Evolutionary conservation across 2,329 filamentous ascomycete species (phyloP).

Genomic region (Graphium sp.): DNA sequence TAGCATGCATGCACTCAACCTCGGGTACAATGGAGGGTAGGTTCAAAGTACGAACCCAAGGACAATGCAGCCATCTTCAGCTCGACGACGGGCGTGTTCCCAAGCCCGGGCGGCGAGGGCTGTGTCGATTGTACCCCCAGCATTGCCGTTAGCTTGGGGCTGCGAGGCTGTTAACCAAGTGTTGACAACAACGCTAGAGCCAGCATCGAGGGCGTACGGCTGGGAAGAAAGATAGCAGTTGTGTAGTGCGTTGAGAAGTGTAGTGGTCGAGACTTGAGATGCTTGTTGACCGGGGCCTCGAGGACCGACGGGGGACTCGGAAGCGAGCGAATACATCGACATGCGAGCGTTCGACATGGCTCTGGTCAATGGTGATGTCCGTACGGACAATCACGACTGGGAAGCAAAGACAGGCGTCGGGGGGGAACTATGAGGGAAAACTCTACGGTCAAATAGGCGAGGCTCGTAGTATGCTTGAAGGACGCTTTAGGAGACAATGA

Average conservation of each 20-base stretch:
- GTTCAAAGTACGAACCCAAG: conserved; percentile 47
- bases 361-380: conserved; percentile 4
- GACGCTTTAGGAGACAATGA: no score
- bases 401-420: conserved; percentile 8
- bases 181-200: conserved; percentile 84
- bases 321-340: conserved; percentile 53
- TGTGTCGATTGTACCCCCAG: conserved; percentile 65
- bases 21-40: neutral
- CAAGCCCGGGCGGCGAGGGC: conserved; percentile 69
- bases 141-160: conserved; percentile 47
- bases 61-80: conserved; percentile 88
- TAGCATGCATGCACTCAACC: neutral
- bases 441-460: no score
- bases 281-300: conserved; percentile 49
- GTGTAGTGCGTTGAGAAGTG: conserved; percentile 80
- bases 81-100: conserved; percentile 89
- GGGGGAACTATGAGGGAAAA: conserved; percentile 3
- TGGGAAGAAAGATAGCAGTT: conserved; percentile 70
- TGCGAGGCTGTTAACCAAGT: conserved; percentile 80
- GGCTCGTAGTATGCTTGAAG: no score
- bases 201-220: conserved; percentile 76
- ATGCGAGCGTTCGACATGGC: conserved; percentile 42
- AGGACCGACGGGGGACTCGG: conserved; percentile 41
- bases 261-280: conserved; percentile 78
- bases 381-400: conserved; percentile 2